Base-by-base conservation (phyloP, 2,329 filamentous ascomycete species). In the Neophaeococcomyces mojaviensis region DNA sequence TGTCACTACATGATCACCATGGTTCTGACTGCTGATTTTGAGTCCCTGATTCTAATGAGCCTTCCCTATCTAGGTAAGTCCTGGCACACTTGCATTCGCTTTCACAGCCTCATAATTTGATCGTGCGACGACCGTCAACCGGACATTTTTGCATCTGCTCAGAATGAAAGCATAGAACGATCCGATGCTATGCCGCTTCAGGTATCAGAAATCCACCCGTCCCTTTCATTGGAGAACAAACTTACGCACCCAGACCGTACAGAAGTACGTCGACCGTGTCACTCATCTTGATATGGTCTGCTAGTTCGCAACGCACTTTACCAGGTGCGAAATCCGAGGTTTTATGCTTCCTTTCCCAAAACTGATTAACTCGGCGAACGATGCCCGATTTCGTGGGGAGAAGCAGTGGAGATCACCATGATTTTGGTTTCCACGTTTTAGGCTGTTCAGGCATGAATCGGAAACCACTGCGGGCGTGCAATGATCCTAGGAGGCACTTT, bases 161-260 rank as follows among this genome's bases (percentile, higher is more conserved):
- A 78, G 55, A 30, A 78, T 69, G 48, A 77, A 78, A 6, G 73
- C 71, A 54, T 79, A 79, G 51, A 79, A 78, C 2, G 73, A 76
- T 22, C 76, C 76, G 42, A 78, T 77, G 0, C 74, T 77, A 37
- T 4, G 26, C 1, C 39, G 7, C 16, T 4, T 8, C 16, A 39
- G 20, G 13, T 6, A 24, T 39, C 10, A 28, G 5, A 28, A 10
- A 28, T 28, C 10, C 24, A 6, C 5, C 5, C 5, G 24, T 10
- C 24, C 24, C 24, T 6, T 28, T 28, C 10, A 10, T 28, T 6
- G 10, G 24, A 10, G 24, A 28, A 28, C 5, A 5, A 16, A 66
- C 71, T 59, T 57, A 77, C 73, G 74, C 74, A 54, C 74, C 73
- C 0, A 78, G 66, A 2, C 74, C 74, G 44, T 76, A 77, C 8